Percentiles rank a stretch among this genome's conserved stretches.
Conservation (phyloP, 108 stramenopile genomes). For the Seminavis robusta region DNA sequence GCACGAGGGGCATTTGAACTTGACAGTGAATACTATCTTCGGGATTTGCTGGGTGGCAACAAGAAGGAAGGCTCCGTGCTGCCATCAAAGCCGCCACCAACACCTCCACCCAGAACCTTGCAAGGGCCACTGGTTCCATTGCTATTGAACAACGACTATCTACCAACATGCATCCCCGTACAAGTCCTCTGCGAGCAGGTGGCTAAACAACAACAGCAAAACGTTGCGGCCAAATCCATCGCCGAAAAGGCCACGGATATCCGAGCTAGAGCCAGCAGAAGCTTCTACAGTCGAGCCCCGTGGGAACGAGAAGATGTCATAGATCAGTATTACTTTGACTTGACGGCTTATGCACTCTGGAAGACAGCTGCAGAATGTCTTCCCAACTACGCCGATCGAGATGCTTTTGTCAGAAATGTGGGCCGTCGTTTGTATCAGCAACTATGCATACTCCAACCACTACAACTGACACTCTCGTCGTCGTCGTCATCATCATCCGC, state of each 20-base stretch:
- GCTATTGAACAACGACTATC: constrained; percentile 47
- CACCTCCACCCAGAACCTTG: constrained; percentile 42
- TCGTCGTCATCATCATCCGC: background rate
- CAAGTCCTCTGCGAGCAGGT: constrained; percentile 10
- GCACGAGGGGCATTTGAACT: constrained; percentile 81
- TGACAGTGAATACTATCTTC: constrained; percentile 81
- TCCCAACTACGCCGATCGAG: constrained; percentile 53
- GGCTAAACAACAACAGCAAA: constrained; percentile 8
- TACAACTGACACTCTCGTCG: too few species aligned
- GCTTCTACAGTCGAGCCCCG: constrained; percentile 45
- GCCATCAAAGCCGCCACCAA: constrained; percentile 43
- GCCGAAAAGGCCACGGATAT: constrained; percentile 5
- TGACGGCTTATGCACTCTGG: constrained; percentile 79
- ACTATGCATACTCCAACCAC: background rate
- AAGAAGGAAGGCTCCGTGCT: constrained; percentile 59
- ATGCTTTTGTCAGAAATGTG: constrained; percentile 53
- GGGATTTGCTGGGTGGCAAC: constrained; percentile 74
- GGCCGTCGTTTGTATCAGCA: constrained; percentile 29
- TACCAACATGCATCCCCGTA: constrained; percentile 25
- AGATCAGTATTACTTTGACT: constrained; percentile 84
- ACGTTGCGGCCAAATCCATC: background rate
- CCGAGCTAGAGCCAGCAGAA: constrained; percentile 37
- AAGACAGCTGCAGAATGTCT: constrained; percentile 58
- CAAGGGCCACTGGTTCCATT: constrained; percentile 37
- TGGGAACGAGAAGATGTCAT: constrained; percentile 51